phyloP scores from a whole-genome alignment of 331 rosid species.

The Quercus tomentella region DNA sequence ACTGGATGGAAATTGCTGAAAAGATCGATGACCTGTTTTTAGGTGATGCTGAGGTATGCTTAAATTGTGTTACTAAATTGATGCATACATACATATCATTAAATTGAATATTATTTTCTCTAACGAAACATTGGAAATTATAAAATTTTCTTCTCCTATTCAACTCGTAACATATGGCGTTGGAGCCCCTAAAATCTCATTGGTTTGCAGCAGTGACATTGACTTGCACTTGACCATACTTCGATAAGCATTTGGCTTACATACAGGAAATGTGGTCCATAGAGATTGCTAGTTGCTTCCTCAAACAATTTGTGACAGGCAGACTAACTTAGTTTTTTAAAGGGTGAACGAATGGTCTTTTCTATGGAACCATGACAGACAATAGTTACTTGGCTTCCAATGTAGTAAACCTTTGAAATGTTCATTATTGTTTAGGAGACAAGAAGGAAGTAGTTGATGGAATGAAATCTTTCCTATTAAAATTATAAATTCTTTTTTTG shows the following conservation, averaged over 20 bases:
- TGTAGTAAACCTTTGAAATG: not conserved
- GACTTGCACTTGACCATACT: not conserved
- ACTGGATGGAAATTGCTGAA: conserved; percentile 83
- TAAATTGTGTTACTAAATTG: not conserved
- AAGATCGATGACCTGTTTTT: conserved; percentile 81
- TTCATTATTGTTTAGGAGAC: not conserved
- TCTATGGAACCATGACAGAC: not conserved
- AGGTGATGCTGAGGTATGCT: conserved; percentile 86
- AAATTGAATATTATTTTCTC: not conserved
- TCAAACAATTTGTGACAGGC: not conserved
- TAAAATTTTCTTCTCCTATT: not conserved
- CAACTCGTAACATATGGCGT: not conserved
- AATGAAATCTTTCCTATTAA: not conserved
- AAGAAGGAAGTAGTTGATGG: not conserved
- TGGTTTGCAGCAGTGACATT: not conserved
- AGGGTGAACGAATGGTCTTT: not conserved
- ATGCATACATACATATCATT: not conserved
- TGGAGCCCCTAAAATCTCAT: not conserved
- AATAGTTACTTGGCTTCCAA: not conserved
- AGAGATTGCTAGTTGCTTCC: not conserved
- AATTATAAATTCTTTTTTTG: not conserved
- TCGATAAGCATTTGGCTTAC: not conserved
- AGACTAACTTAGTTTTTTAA: not conserved
- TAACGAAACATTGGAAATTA: not conserved
- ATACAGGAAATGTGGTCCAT: not conserved